Percentiles rank a stretch among this genome's conserved stretches.
These are phyloP conservation scores for Sclerotinia minor DNA, from an alignment of 2,329 filamentous ascomycete species.

Conservation along the genomic window DNA sequence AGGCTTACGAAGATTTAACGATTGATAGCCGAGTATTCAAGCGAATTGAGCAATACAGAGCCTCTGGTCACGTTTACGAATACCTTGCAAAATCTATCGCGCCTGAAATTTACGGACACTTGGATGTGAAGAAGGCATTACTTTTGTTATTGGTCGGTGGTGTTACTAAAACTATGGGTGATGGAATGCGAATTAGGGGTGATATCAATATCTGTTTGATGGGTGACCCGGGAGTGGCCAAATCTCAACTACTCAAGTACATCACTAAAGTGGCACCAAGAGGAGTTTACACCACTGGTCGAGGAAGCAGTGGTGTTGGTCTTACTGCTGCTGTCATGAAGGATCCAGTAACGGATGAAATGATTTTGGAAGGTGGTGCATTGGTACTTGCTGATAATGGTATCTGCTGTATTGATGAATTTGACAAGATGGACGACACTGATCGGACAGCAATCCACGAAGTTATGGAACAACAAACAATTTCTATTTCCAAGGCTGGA, in stretches of 20 bases:
- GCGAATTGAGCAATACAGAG: conserved; percentile 81
- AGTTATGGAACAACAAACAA: conserved; percentile 87
- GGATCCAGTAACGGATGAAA: conserved; percentile 76
- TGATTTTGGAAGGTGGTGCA: conserved; percentile 78
- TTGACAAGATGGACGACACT: conserved; percentile 81
- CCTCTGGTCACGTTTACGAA: conserved; percentile 91
- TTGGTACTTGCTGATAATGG: conserved; percentile 78
- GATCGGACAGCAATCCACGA: conserved; percentile 81
- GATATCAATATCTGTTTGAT: conserved; percentile 99
- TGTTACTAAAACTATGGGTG: conserved; percentile 93
- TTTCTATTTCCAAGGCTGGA: conserved; percentile 83
- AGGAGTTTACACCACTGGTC: conserved; percentile 77
- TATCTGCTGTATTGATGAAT: conserved; percentile 83
- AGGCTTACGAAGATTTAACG: conserved; percentile 90
- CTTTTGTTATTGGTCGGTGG: conserved; percentile 94
- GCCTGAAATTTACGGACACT: conserved; percentile 93
- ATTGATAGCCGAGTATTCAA: conserved; percentile 77
- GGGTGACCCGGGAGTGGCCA: conserved; percentile 99
- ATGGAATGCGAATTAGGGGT: conserved; percentile 98
- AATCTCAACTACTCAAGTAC: conserved; percentile 97
- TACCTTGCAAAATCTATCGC: conserved; percentile 94
- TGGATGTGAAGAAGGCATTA: conserved; percentile 97
- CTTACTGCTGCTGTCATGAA: conserved; percentile 79
- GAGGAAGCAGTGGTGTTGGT: conserved; percentile 79
- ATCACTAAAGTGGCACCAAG: conserved; percentile 97